These are phyloP conservation scores for Ganoderma meredithae DNA, from an alignment of 1,284 basidiomycete genomes.

Conservation along the genomic window DNA sequence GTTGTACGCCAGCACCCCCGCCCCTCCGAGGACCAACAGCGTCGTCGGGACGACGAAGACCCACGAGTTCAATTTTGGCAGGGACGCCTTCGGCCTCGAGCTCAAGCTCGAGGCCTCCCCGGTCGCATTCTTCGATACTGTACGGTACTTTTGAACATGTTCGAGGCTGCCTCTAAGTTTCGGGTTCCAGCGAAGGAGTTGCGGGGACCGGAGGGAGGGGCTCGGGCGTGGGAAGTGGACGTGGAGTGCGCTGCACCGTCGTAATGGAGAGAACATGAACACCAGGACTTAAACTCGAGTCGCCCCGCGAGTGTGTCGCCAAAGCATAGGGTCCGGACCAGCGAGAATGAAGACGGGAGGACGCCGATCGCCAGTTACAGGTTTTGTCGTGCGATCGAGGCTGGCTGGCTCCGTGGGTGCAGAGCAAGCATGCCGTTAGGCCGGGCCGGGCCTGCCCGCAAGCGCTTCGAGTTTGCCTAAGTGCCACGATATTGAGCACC, in stretches of 20 bases:
- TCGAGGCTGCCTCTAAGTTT: not conserved
- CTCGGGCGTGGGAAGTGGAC: not conserved
- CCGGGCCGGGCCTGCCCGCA: not conserved
- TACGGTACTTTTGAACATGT: slow-evolving; percentile 5
- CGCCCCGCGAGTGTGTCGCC: not conserved
- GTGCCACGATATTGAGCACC: too few species aligned
- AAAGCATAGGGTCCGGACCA: slow-evolving; percentile 4
- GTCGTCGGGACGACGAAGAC: slow-evolving; percentile 35
- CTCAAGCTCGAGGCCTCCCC: not conserved
- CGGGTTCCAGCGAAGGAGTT: not conserved
- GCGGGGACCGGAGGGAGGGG: not conserved
- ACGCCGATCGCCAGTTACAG: too few species aligned
- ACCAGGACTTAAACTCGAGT: slow-evolving; percentile 1
- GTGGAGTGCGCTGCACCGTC: slow-evolving; percentile 21
- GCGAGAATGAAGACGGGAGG: not conserved
- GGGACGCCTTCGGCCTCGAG: not conserved
- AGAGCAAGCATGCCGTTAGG: not conserved
- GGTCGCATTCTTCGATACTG: not conserved
- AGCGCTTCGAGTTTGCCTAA: too few species aligned
- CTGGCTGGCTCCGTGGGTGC: not conserved
- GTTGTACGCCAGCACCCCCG: slow-evolving; percentile 60
- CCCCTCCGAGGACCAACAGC: slow-evolving; percentile 41
- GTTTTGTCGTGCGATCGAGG: not conserved
- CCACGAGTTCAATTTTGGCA: slow-evolving; percentile 31
- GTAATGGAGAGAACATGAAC: slow-evolving; percentile 23